These are phyloP conservation scores for Sphaerobolus stellatus DNA, from an alignment of 1,284 basidiomycete genomes.

Conservation along the genomic window DNA sequence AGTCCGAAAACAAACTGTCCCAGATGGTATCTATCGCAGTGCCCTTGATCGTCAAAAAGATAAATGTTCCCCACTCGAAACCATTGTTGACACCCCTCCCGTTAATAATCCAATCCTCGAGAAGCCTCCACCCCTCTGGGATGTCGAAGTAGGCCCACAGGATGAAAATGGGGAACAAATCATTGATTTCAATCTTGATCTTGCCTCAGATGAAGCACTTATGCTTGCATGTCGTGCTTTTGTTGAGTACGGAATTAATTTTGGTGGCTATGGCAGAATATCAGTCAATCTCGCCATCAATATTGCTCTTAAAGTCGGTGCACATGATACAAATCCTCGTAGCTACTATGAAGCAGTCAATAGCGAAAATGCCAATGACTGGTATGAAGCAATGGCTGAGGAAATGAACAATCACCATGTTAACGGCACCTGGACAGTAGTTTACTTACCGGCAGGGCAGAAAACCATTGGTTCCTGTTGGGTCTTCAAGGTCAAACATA, in stretches of 20 bases:
- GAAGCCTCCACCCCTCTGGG: constrained; percentile 6
- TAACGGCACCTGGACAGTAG: background rate
- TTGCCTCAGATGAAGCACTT: background rate
- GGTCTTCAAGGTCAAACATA: background rate
- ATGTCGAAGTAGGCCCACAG: constrained; percentile 8
- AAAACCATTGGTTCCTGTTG: background rate
- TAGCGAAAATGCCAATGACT: constrained; percentile 14
- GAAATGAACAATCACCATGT: constrained; percentile 13
- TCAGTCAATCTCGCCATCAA: constrained; percentile 1
- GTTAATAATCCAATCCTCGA: background rate
- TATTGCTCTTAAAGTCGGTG: background rate
- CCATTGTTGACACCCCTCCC: background rate
- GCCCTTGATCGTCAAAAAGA: background rate
- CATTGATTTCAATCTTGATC: background rate
- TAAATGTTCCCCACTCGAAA: background rate
- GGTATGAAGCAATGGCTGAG: constrained; percentile 14
- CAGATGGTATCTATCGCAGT: too few species aligned
- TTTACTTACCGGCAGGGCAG: background rate
- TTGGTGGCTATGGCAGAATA: too few species aligned
- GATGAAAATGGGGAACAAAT: too few species aligned
- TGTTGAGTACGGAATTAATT: too few species aligned
- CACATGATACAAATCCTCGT: constrained; percentile 8
- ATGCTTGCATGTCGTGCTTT: background rate
- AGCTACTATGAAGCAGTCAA: constrained; percentile 14
- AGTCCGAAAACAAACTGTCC: too few species aligned